Percentiles rank a stretch among this genome's conserved stretches.
Conservation (phyloP, 768 basidiomycete species). For the Chlorophyllum brunneum region DNA sequence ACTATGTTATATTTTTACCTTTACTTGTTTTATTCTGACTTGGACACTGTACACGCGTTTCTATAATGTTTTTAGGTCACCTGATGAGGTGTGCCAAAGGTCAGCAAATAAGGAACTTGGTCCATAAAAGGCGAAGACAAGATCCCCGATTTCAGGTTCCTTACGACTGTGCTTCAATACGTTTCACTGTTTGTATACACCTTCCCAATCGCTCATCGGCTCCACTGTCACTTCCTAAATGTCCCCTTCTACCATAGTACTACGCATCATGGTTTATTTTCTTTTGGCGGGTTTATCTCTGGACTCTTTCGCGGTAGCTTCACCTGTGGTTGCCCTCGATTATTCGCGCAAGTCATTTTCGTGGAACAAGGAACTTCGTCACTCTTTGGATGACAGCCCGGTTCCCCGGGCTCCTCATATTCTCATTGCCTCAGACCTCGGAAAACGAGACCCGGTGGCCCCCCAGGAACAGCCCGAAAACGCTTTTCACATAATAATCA, state of each 20-base stretch:
- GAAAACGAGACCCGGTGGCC: not conserved
- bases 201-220: constrained; percentile 26
- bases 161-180: not conserved
- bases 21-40: not conserved
- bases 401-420: constrained; percentile 1
- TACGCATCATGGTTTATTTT: constrained; percentile 37
- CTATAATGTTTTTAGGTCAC: too few species aligned
- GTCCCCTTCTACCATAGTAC: constrained; percentile 33
- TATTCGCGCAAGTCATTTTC: constrained; percentile 23
- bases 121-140: not conserved
- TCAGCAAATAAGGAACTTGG: not conserved
- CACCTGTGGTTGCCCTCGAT: constrained; percentile 22
- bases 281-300: constrained; percentile 27
- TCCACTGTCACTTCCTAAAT: constrained; percentile 18
- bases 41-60: not conserved
- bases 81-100: not conserved
- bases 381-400: constrained; percentile 2
- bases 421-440: constrained; percentile 4
- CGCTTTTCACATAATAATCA: not conserved
- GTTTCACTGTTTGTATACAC: not conserved
- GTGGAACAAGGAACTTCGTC: not conserved
- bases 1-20: constrained; percentile 4
- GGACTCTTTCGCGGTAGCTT: constrained; percentile 8
- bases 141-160: not conserved
- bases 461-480: not conserved